Evolutionary conservation across 2,329 filamentous ascomycete species (phyloP), one percentile per base, ranked within the genome.

Genomic region (Ophiocordyceps sinensis): DNA sequence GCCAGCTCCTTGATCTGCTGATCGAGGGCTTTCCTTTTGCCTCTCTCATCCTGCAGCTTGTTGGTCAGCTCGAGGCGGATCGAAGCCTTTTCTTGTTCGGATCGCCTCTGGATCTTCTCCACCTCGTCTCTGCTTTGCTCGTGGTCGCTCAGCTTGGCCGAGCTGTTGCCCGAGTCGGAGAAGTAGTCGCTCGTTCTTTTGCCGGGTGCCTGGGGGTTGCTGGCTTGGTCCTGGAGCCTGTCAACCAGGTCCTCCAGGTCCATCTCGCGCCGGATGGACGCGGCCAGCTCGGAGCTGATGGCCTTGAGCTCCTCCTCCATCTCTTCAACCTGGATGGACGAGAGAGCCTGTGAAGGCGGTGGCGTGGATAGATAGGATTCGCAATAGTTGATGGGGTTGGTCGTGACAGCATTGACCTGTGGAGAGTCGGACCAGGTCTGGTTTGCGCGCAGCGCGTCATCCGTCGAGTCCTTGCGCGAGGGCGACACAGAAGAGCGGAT

Each of bases 151-250:
- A 80, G 82, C 53, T 86, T 83, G 41, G 85, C 73, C 1, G 86
- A 89, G 59, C 86, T 89, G 43, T 85, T 82, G 28, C 91, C 91
- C 6, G 88, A 94, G 59, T 98, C 91, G 3, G 91, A 98, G 59
- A 91, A 98, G 64, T 98, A 96, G 63, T 98, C 91, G 63, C 91
- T 96, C 10, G 85, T 93, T 45, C 89, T 76, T 57, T 83, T 82
- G 47, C 75, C 79, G 26, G 71, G 52, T 50, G 67, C 56, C 59
- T 69, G 63, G 53, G 70, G 55, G 61, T 77, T 71, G 59, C 69
- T 72, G 47, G 71, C 70, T 54, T 95, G 87, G n/a, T 77, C 67
- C 58, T 95, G 88, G 51, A 94, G 66, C 43, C 83, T 73, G 49
- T 98, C 91, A 1, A 96, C 80, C 37, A 96, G 71, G 59, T 98